A percentile compares a stretch with the other conserved stretches of the same genome.
phyloP scores from a whole-genome alignment of 306 rosid genomes.

The Oemleria cerasiformis region DNA sequence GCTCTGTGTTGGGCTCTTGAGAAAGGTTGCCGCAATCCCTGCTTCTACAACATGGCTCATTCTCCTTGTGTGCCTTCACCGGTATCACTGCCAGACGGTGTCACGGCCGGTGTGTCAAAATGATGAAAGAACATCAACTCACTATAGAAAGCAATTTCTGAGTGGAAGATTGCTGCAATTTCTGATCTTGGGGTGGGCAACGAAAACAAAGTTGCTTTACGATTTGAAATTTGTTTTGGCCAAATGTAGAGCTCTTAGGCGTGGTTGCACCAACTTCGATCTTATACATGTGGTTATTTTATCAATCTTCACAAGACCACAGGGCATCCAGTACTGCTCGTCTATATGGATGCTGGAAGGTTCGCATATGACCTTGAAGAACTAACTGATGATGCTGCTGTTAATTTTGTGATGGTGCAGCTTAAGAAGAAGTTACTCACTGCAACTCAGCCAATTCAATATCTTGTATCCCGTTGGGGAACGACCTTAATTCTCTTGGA shows the following conservation, averaged over 20 bases:
- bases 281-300: slow-evolving; percentile 71
- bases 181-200: slow-evolving; percentile 78
- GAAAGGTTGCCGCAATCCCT: too few species aligned
- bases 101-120: too few species aligned
- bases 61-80: too few species aligned
- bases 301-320: slow-evolving; percentile 82
- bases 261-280: slow-evolving; percentile 60
- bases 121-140: too few species aligned
- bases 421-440: slow-evolving; percentile 70
- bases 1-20: too few species aligned
- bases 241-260: slow-evolving; percentile 66
- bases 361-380: slow-evolving; percentile 68
- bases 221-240: slow-evolving; percentile 70
- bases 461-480: slow-evolving; percentile 77
- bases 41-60: too few species aligned
- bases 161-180: slow-evolving; percentile 69
- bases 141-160: too few species aligned
- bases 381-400: slow-evolving; percentile 44
- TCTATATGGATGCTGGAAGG: slow-evolving; percentile 80
- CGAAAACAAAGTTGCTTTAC: slow-evolving; percentile 69
- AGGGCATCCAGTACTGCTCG: slow-evolving; percentile 68
- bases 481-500: slow-evolving; percentile 67
- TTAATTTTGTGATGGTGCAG: slow-evolving; percentile 49
- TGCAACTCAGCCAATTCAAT: slow-evolving; percentile 66
- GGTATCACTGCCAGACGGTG: too few species aligned